These are phyloP conservation scores for Leccinum aurantiacum DNA, from an alignment of 768 basidiomycete species.

Conservation along the genomic window DNA sequence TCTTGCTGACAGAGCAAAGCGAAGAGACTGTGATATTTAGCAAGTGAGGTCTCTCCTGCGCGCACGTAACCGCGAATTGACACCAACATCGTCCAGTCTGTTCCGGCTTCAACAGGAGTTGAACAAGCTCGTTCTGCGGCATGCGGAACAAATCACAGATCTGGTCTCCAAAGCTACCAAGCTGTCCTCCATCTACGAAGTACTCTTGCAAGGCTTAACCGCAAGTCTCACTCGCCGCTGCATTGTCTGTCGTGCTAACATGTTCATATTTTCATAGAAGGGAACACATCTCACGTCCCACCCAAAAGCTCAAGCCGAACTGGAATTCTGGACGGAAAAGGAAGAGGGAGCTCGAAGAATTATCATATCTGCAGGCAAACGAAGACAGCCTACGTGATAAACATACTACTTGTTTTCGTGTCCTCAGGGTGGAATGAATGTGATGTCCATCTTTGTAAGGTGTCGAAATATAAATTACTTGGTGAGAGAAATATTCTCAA, in stretches of 20 bases:
- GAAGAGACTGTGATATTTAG: slow-evolving; percentile 97
- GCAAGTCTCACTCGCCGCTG: slow-evolving; percentile 44
- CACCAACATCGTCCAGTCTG: slow-evolving; percentile 49
- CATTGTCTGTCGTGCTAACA: not conserved
- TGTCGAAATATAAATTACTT: slow-evolving; percentile 23
- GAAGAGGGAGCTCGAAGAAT: slow-evolving; percentile 76
- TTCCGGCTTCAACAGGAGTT: slow-evolving; percentile 84
- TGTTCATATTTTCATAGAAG: slow-evolving; percentile 40
- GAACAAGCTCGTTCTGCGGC: slow-evolving; percentile 68
- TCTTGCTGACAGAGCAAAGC: slow-evolving; percentile 75
- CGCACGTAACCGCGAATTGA: not conserved
- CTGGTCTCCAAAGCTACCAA: slow-evolving; percentile 61
- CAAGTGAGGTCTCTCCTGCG: slow-evolving; percentile 56
- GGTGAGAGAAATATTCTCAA: slow-evolving; percentile 12
- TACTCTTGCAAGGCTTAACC: slow-evolving; percentile 71
- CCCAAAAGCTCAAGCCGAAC: slow-evolving; percentile 82
- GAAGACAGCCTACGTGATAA: slow-evolving; percentile 24
- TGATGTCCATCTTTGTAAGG: slow-evolving; percentile 17
- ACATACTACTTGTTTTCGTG: slow-evolving; percentile 13
- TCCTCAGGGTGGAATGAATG: slow-evolving; percentile 12
- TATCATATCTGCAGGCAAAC: slow-evolving; percentile 44
- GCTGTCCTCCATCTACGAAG: slow-evolving; percentile 71
- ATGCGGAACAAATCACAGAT: slow-evolving; percentile 69
- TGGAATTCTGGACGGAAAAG: slow-evolving; percentile 82
- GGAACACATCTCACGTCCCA: slow-evolving; percentile 73